Evolutionary conservation across 1,284 basidiomycete genomes (phyloP).

Genomic region (Gomphus sp.): DNA sequence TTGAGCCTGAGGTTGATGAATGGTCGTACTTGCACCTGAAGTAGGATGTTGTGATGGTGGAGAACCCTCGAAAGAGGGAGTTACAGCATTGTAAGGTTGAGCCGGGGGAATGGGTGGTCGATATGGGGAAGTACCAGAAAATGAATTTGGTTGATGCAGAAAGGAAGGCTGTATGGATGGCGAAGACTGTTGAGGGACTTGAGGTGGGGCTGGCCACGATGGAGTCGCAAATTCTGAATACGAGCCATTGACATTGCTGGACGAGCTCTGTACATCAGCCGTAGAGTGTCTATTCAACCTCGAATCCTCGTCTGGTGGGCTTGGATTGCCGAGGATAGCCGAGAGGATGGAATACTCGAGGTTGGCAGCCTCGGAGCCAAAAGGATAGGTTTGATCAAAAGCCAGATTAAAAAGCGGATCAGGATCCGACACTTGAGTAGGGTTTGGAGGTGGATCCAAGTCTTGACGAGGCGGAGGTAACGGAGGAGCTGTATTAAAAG

Average conservation of each 20-base stretch:
- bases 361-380: conserved; percentile 82
- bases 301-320: conserved; percentile 36
- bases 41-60: not conserved
- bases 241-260: conserved; percentile 6
- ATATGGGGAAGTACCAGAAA: conserved; percentile 3
- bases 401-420: conserved; percentile 55
- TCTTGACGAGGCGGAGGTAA: conserved; percentile 3
- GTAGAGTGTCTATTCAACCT: conserved; percentile 9
- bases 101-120: not conserved
- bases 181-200: conserved; percentile 8
- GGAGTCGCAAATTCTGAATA: conserved; percentile 28
- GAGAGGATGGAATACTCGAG: conserved; percentile 89
- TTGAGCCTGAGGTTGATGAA: conserved; percentile 11
- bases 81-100: not conserved
- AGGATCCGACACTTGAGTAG: not conserved
- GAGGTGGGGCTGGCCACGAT: conserved; percentile 34
- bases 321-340: conserved; percentile 77
- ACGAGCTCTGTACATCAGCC: conserved; percentile 31
- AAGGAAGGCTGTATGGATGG: conserved; percentile 7
- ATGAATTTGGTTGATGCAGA: conserved; percentile 1
- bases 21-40: not conserved
- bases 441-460: conserved; percentile 1
- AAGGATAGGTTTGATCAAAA: conserved; percentile 57
- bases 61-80: conserved; percentile 2
- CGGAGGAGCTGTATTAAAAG: not conserved